Base-by-base conservation (phyloP, 2,329 filamentous ascomycete species). In the Talaromyces sp. region DNA sequence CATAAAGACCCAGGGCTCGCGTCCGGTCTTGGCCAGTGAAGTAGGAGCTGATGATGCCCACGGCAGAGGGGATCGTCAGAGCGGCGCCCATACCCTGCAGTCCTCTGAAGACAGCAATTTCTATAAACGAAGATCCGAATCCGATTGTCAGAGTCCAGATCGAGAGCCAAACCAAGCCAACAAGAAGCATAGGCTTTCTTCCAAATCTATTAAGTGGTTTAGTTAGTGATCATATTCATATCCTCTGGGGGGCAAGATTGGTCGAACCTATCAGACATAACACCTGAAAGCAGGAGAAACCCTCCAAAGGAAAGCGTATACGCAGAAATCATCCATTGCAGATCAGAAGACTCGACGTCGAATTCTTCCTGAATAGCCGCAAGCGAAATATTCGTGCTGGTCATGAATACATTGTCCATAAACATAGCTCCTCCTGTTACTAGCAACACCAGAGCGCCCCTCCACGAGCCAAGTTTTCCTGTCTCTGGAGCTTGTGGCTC, bases 51-150 rank as follows among this genome's bases (percentile, higher is more conserved):
- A 82, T 80, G 25, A 82, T 76, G 1, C 78, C 75, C 53, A 81
- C 79, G 0, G 77, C 77, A 0, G 79, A 78, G 1, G 80, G 79
- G 0, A 82, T 71, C 2, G 78, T 80, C 74, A 82, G 74, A 6
- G 80, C 78, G 1, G 79, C 71, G 0, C 78, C 78, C 10, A 80
- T 72, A 1, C 80, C 80, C 53, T 81, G 78, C 0, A 82, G 68
- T 0, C 78, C 80, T n/a, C 80, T 76, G 33, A 72, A 73, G 6
- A 72, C 63, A 1, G 70, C 68, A n/a, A 72, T 66, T 55, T 71
- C 67, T 53, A 78, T 75, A 30, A 80, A 81, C 0, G 76, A 78
- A 8, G 72, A 70, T 0, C 78, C 73, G 47, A 81, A 76, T 11
- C 75, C 73, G 53, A 73, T 73, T 6, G 69, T 72, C 25, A 76